Base-by-base conservation (phyloP, 192 early-diverging fungal species). In the Lobosporangium transversale region DNA sequence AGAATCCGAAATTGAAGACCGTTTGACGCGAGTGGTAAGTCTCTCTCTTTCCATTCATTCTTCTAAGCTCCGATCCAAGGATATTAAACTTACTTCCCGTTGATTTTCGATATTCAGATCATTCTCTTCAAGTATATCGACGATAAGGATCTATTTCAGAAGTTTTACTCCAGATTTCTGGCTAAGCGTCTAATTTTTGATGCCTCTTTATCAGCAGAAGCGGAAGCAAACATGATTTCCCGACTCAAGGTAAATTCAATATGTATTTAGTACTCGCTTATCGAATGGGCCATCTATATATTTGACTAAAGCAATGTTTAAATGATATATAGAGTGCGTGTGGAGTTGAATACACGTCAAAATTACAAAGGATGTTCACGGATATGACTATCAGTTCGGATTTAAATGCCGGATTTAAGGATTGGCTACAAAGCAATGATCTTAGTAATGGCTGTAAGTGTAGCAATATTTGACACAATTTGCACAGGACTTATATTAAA, bases 71-170 rank as follows among this genome's bases (percentile, higher is more conserved):
- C 33, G 18, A 3, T 56, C 11, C 18, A n/a, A n/a, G n/a, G n/a
- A n/a, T n/a, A n/a, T n/a, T n/a, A n/a, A n/a, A n/a, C n/a, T n/a
- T n/a, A n/a, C n/a, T n/a, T n/a, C n/a, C n/a, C n/a, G n/a, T n/a
- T n/a, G n/a, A n/a, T n/a, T n/a, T n/a, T n/a, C n/a, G n/a, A n/a
- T n/a, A n/a, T n/a, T n/a, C n/a, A 84, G 85, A 86, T 94, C 21
- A 82, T 86, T 18, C 66, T 96, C 10, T 96, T 96, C 79, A 90
- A 92, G 48, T 96, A 94, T 75, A 85, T 96, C 20, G 91, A 94
- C 48, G 94, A 96, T 59, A 96, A 96, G 62, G 94, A 96, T 61
- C 81, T 96, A 1, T 96, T 93, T 81, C 94, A 96, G 83, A 95
- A 95, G 80, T 94, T 94, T 61, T 96, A 96, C 64, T 88, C 92